A percentile compares a stretch with the other conserved stretches of the same genome.
Conservation (phyloP, 306 rosid genomes). For the Acmispon strigosus region DNA sequence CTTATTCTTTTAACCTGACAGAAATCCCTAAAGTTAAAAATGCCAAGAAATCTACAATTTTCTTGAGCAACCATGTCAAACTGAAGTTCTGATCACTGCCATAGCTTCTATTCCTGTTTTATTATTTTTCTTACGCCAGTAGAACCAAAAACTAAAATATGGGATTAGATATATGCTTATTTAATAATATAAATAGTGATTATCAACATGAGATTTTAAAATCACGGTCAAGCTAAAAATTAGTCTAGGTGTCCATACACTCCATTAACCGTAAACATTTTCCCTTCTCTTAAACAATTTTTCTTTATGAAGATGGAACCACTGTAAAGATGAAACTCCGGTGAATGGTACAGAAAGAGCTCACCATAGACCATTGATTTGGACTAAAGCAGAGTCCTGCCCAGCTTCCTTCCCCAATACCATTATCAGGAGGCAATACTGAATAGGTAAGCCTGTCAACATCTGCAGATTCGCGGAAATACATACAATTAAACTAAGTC, state of each 20-base stretch:
- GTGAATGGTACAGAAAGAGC: slow-evolving; percentile 18
- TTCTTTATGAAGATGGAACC: background rate
- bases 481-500: slow-evolving; percentile 13
- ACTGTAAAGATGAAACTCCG: background rate
- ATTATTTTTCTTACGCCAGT: background rate
- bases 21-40: background rate
- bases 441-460: slow-evolving; percentile 68
- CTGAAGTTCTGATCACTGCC: background rate
- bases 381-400: slow-evolving; percentile 90
- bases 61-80: background rate
- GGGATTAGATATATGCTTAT: background rate
- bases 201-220: background rate
- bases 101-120: background rate
- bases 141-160: background rate
- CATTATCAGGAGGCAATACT: slow-evolving; percentile 62
- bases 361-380: slow-evolving; percentile 62
- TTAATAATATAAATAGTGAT: background rate
- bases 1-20: background rate
- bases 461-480: slow-evolving; percentile 43
- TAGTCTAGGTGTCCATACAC: background rate
- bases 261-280: background rate
- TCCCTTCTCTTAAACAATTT: background rate
- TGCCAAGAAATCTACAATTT: background rate
- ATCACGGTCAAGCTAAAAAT: background rate
- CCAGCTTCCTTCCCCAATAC: slow-evolving; percentile 89